Conservation (phyloP, 139 green algal species). For the Trebouxia sp. region DNA sequence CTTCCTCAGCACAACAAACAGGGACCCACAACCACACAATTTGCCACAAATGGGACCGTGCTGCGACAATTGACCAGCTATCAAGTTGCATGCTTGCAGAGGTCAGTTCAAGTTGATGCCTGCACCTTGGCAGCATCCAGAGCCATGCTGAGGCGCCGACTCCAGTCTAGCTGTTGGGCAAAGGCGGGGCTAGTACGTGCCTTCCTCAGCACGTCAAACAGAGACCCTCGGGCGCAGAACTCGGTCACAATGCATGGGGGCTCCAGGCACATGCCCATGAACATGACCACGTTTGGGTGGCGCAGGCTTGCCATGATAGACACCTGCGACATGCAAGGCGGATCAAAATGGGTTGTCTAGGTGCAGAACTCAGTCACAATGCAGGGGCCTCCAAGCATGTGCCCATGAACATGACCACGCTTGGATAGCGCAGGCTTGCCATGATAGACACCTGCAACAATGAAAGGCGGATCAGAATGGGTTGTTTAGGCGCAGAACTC, state of each 20-base stretch:
- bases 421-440: conserved; percentile 53
- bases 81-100: too few relatives aligned
- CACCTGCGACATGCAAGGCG: too few relatives aligned
- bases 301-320: conserved; percentile 51
- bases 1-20: too few relatives aligned
- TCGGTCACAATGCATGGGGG: conserved; percentile 51
- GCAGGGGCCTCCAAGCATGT: too few relatives aligned
- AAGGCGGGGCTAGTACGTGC: background rate
- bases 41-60: too few relatives aligned
- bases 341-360: too few relatives aligned
- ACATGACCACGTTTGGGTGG: conserved; percentile 61
- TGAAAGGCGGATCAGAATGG: too few relatives aligned
- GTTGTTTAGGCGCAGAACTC: conserved; percentile 51
- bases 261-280: conserved; percentile 53
- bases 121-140: conserved; percentile 55
- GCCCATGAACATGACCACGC: conserved; percentile 57
- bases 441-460: conserved; percentile 56
- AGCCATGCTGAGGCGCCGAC: conserved; percentile 50
- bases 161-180: conserved; percentile 44
- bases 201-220: conserved; percentile 49
- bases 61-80: too few relatives aligned
- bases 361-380: too few relatives aligned
- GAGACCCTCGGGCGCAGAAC: conserved; percentile 48
- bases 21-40: too few relatives aligned
- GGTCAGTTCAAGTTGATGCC: too few relatives aligned